These are phyloP conservation scores for Sugiyamaella marilandica DNA, from an alignment of 805 yeast genomes.

Conservation along the genomic window DNA sequence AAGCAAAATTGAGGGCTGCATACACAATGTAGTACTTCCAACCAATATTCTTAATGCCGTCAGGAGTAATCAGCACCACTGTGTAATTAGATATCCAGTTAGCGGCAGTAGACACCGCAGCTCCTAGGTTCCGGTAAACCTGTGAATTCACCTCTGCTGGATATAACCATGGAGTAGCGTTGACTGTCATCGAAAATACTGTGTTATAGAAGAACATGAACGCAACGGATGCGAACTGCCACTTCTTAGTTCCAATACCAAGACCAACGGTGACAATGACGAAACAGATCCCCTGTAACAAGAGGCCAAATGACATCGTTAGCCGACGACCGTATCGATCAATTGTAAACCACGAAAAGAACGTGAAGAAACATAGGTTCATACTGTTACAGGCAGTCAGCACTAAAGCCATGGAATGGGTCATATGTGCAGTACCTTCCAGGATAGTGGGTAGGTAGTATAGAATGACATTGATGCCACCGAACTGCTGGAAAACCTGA, in stretches of 20 bases:
- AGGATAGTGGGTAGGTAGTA: slow-evolving; percentile 39
- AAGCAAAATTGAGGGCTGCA: slow-evolving; percentile 45
- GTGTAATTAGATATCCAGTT: slow-evolving; percentile 61
- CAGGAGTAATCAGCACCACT: slow-evolving; percentile 61
- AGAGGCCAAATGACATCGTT: background rate
- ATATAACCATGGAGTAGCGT: slow-evolving; percentile 59
- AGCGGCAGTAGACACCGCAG: slow-evolving; percentile 56
- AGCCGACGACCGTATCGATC: slow-evolving; percentile 49
- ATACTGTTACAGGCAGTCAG: slow-evolving; percentile 45
- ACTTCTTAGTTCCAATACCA: slow-evolving; percentile 7
- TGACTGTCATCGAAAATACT: slow-evolving; percentile 50
- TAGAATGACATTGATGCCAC: slow-evolving; percentile 68
- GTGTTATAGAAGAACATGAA: slow-evolving; percentile 16
- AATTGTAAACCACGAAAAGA: slow-evolving; percentile 44
- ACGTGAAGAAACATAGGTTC: slow-evolving; percentile 36
- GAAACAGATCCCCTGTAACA: slow-evolving; percentile 9
- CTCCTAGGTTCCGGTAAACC: slow-evolving; percentile 54
- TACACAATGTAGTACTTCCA: slow-evolving; percentile 66
- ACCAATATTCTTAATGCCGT: slow-evolving; percentile 38
- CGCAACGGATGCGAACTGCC: slow-evolving; percentile 9
- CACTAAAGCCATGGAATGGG: slow-evolving; percentile 51
- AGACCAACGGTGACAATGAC: slow-evolving; percentile 10
- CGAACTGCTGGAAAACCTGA: slow-evolving; percentile 55
- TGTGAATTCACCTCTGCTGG: slow-evolving; percentile 62
- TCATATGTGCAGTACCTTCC: slow-evolving; percentile 26